Percentiles rank a stretch among this genome's conserved stretches.
phyloP scores from a whole-genome alignment of 2,329 filamentous ascomycete genomes.

The Ophiostoma ips region DNA sequence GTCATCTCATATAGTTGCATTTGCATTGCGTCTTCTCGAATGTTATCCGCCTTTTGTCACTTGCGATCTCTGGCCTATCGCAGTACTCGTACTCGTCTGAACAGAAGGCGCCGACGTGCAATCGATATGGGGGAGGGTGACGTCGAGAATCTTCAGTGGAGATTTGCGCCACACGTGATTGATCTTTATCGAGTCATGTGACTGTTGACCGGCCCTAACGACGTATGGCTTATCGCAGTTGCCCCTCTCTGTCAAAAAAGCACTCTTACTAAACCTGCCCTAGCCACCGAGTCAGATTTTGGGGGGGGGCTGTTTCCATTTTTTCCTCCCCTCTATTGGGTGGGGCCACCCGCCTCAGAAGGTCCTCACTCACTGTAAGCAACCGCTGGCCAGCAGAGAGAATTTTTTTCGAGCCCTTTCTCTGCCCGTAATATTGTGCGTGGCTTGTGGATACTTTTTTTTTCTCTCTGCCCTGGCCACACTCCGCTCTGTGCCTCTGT shows the following conservation, averaged over 20 bases:
- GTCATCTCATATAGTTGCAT: too few species aligned
- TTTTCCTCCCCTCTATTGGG: background rate
- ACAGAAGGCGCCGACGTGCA: too few species aligned
- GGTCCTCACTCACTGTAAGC: background rate
- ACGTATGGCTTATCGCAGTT: background rate
- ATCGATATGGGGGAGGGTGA: background rate
- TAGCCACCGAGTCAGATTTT: background rate
- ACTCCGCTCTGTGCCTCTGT: background rate
- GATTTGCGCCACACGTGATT: background rate
- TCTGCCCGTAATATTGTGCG: background rate
- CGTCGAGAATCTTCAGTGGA: background rate
- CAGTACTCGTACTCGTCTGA: too few species aligned
- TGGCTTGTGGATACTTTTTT: background rate
- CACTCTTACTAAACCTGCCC: background rate
- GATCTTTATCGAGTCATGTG: too few species aligned
- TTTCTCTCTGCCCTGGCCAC: background rate
- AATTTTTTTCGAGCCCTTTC: too few species aligned
- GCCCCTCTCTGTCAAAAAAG: background rate
- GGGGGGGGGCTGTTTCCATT: background rate
- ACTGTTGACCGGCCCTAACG: background rate
- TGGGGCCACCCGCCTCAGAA: conserved; percentile 2
- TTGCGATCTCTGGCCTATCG: too few species aligned
- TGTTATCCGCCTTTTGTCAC: too few species aligned
- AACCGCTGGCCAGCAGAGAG: background rate
- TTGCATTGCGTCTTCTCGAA: too few species aligned